Evolutionary conservation across 257 asterid species (phyloP).

Genomic region (Ajuga chamaepitys): DNA sequence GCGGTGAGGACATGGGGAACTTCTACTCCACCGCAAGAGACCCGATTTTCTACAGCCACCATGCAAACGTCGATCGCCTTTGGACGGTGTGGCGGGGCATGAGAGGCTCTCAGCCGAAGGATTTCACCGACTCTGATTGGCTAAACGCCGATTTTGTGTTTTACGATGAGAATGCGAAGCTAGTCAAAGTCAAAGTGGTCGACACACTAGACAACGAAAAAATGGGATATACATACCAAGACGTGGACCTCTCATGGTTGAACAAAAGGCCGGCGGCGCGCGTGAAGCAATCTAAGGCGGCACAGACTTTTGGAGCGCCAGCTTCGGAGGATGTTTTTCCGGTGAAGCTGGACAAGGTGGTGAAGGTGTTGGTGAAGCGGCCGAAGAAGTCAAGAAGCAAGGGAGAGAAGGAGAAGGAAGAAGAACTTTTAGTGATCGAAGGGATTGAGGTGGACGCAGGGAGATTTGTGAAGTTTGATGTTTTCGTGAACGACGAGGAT

Average conservation of each 20-base stretch:
- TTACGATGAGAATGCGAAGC: conserved; percentile 38
- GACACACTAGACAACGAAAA: conserved; percentile 28
- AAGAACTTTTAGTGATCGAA: conserved; percentile 34
- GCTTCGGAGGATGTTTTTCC: conserved; percentile 19
- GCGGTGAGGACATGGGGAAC: conserved; percentile 44
- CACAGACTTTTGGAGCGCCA: conserved; percentile 5
- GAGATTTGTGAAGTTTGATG: conserved; percentile 33
- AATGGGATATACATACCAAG: conserved; percentile 33
- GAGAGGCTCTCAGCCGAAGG: conserved; percentile 23
- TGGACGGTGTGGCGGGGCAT: conserved; percentile 35
- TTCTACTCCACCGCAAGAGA: conserved; percentile 35
- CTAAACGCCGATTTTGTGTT: conserved; percentile 25
- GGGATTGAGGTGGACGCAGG: conserved; percentile 29
- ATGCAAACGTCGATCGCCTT: conserved; percentile 38
- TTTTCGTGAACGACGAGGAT: conserved; percentile 41
- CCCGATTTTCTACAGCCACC: conserved; percentile 31
- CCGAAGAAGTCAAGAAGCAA: conserved; percentile 32
- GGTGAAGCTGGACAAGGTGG: conserved; percentile 29
- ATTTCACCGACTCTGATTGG: conserved; percentile 28
- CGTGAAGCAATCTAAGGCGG: conserved; percentile 19
- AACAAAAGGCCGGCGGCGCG: conserved; percentile 24
- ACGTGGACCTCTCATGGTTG: conserved; percentile 37
- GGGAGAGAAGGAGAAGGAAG: conserved; percentile 26
- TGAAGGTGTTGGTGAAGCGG: conserved; percentile 33
- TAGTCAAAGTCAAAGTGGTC: conserved; percentile 23